These are phyloP conservation scores for Loxodes magnus DNA, from an alignment of 73 alveolate species.

Conservation along the genomic window DNA sequence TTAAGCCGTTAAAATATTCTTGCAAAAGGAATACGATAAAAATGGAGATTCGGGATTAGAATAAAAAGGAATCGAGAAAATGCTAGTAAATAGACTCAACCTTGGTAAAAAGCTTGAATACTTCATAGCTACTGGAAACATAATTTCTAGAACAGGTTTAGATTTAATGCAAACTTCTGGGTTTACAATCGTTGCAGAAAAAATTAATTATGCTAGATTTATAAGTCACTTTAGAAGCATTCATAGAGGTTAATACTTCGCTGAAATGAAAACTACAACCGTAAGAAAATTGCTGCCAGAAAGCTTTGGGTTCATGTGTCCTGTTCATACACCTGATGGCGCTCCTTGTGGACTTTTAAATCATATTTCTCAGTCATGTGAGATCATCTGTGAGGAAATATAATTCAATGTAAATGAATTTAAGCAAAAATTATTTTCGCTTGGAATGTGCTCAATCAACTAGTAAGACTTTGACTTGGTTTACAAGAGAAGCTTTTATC, in stretches of 20 bases:
- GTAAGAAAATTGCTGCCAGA: conserved; percentile 98
- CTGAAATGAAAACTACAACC: conserved; percentile 95
- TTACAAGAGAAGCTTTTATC: conserved; percentile 35
- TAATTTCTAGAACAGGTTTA: conserved; percentile 89
- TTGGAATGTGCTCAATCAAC: conserved; percentile 70
- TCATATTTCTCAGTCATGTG: conserved; percentile 81
- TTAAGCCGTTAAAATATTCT: conserved; percentile 69
- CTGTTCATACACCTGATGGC: conserved; percentile 99
- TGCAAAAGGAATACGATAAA: conserved; percentile 67
- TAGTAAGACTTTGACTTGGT: conserved; percentile 56
- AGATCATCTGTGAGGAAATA: conserved; percentile 48
- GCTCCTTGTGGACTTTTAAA: conserved; percentile 98
- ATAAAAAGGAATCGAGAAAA: conserved; percentile 54
- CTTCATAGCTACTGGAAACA: conserved; percentile 98
- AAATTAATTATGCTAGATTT: conserved; percentile 81
- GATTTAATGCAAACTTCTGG: conserved; percentile 92
- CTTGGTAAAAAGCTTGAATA: conserved; percentile 94
- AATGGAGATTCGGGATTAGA: conserved; percentile 71
- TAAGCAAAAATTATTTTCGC: conserved; percentile 43
- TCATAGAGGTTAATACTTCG: conserved; percentile 98
- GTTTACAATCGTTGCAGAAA: conserved; percentile 83
- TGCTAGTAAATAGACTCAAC: conserved; percentile 70
- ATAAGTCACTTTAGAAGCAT: conserved; percentile 94
- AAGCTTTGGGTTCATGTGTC: conserved; percentile 99
- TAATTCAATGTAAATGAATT: conserved; percentile 10